phyloP scores from a whole-genome alignment of 2,329 filamentous ascomycete species.

The Diplodia scrobiculata region DNA sequence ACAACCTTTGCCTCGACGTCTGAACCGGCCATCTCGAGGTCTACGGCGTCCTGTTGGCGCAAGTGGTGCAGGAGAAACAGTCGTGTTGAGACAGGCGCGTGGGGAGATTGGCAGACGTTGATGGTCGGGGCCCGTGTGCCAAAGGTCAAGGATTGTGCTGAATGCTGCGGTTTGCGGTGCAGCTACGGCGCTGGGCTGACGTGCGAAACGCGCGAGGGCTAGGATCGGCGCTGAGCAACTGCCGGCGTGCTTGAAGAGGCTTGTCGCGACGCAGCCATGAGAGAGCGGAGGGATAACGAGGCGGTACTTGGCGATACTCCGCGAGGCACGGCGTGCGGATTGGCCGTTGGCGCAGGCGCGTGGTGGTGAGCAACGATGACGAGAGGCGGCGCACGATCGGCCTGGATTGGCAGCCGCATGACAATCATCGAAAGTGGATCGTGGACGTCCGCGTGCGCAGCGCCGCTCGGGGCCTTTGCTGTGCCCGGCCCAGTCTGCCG shows the following conservation, averaged over 20 bases:
- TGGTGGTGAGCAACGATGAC: constrained; percentile 26
- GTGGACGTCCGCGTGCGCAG: constrained; percentile 13
- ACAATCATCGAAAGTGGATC: constrained; percentile 24
- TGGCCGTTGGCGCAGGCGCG: not conserved
- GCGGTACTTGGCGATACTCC: not conserved
- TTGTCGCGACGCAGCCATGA: constrained; percentile 17
- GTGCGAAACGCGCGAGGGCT: constrained; percentile 25
- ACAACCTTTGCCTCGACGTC: constrained; percentile 81
- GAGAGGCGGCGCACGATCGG: constrained; percentile 20
- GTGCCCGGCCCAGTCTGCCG: constrained; percentile 13
- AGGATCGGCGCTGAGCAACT: constrained; percentile 17
- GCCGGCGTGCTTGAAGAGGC: constrained; percentile 2
- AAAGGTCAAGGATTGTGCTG: constrained; percentile 12
- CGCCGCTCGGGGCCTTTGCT: constrained; percentile 16
- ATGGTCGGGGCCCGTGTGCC: constrained; percentile 9
- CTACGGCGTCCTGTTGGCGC: not conserved
- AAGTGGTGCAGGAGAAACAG: constrained; percentile 30
- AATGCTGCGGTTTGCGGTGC: not conserved
- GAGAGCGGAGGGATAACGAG: not conserved
- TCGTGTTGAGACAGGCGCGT: constrained; percentile 32
- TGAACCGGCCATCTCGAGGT: constrained; percentile 32
- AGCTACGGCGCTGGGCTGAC: constrained; percentile 22
- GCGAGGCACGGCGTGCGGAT: constrained; percentile 10
- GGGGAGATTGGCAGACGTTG: not conserved
- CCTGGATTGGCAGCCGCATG: constrained; percentile 22